These are phyloP conservation scores for Arthroderma sp. DNA, from an alignment of 2,329 filamentous ascomycete species.

Conservation along the genomic window DNA sequence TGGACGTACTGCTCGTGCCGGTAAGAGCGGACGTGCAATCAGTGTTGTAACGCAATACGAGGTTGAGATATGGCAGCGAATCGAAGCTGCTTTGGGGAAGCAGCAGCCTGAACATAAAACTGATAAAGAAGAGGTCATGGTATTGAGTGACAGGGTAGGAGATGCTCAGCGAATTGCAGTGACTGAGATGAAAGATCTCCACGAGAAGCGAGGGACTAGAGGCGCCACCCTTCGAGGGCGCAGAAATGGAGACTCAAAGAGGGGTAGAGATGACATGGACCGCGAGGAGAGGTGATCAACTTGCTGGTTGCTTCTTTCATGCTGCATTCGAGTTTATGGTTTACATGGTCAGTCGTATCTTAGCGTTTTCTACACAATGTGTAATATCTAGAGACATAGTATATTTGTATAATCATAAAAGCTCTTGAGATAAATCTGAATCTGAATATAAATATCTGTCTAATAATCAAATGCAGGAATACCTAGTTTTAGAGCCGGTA, in stretches of 20 bases:
- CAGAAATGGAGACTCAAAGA: constrained; percentile 41
- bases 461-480: not conserved
- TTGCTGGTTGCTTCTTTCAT: not conserved
- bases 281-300: constrained; percentile 53
- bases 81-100: constrained; percentile 70
- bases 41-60: constrained; percentile 81
- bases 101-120: constrained; percentile 57
- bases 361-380: not conserved
- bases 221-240: constrained; percentile 40
- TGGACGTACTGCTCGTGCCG: constrained; percentile 73
- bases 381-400: not conserved
- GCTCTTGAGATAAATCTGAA: not conserved
- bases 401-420: not conserved
- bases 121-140: constrained; percentile 72
- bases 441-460: not conserved
- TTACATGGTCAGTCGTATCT: not conserved
- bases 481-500: not conserved
- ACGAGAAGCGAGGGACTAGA: constrained; percentile 50
- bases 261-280: constrained; percentile 57
- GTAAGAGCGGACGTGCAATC: constrained; percentile 70
- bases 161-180: constrained; percentile 71
- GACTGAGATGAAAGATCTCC: constrained; percentile 66
- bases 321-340: not conserved
- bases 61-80: constrained; percentile 64
- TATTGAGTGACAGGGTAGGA: constrained; percentile 62